Conservation (phyloP, 2,329 filamentous ascomycete species). For the Podosphaera xanthii region DNA sequence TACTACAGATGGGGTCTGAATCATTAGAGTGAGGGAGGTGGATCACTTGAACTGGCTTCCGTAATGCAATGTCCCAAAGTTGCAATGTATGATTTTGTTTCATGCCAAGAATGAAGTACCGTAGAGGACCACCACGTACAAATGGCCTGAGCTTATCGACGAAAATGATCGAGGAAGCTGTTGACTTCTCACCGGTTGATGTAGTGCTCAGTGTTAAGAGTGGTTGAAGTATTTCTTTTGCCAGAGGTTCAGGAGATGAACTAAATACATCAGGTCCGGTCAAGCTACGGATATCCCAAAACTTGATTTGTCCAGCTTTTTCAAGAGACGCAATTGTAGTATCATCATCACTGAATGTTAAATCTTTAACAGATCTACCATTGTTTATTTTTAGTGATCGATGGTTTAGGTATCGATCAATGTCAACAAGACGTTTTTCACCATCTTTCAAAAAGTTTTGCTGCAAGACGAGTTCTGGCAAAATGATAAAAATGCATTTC, state of each 20-base stretch:
- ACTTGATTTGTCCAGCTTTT: conserved; percentile 87
- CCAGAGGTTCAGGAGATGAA: conserved; percentile 7
- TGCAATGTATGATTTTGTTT: conserved; percentile 98
- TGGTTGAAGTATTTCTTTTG: conserved; percentile 61
- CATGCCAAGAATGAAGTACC: conserved; percentile 93
- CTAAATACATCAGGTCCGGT: conserved; percentile 21
- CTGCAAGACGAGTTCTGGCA: conserved; percentile 39
- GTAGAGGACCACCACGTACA: conserved; percentile 66
- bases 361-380: conserved; percentile 95
- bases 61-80: conserved; percentile 89
- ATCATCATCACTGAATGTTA: conserved; percentile 93
- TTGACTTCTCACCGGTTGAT: conserved; percentile 75
- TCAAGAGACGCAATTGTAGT: conserved; percentile 84
- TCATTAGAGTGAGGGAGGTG: conserved; percentile 91
- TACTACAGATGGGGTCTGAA: conserved; percentile 91
- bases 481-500: conserved; percentile 84
- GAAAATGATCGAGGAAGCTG: conserved; percentile 87
- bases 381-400: conserved; percentile 85
- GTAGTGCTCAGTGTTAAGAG: conserved; percentile 72
- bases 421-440: conserved; percentile 52
- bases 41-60: conserved; percentile 90
- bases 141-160: conserved; percentile 92
- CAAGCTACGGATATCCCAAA: conserved; percentile 86
- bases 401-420: conserved; percentile 67
- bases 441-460: conserved; percentile 39